Evolutionary conservation across 306 rosid species (phyloP).

Genomic region (Castanea crenata): DNA sequence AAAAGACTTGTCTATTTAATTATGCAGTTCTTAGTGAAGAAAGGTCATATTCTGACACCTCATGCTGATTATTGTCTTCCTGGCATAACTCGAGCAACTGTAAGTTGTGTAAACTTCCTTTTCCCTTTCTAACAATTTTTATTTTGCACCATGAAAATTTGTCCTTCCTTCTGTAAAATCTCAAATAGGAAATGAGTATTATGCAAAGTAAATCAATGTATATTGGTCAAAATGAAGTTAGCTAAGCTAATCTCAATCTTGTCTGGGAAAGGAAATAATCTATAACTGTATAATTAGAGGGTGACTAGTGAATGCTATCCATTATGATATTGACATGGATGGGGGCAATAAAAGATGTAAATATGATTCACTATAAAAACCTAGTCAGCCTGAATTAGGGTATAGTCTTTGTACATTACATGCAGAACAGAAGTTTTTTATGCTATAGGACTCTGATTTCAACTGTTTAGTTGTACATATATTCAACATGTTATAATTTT

Average conservation of each 20-base stretch:
- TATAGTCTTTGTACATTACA: neutral
- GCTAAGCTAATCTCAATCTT: neutral
- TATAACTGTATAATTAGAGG: neutral
- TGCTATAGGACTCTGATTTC: neutral
- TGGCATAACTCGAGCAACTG: conserved; percentile 82
- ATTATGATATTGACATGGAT: neutral
- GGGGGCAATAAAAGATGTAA: neutral
- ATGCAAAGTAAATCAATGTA: neutral
- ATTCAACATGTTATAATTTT: neutral
- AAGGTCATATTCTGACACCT: conserved; percentile 67
- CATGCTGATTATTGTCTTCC: conserved; percentile 92
- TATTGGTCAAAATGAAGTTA: neutral
- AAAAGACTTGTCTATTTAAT: neutral
- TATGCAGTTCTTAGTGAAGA: conserved; percentile 77
- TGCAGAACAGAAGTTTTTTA: neutral
- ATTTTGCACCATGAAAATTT: neutral
- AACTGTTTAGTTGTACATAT: neutral
- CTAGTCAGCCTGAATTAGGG: neutral
- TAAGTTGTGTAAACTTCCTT: conserved; percentile 33
- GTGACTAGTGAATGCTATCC: neutral
- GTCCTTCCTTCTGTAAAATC: neutral
- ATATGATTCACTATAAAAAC: neutral
- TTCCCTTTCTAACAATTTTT: neutral
- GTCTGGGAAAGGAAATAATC: neutral
- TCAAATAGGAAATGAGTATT: neutral